phyloP scores from a whole-genome alignment of 1,139 yeast species.

The Hansenula sp. region DNA sequence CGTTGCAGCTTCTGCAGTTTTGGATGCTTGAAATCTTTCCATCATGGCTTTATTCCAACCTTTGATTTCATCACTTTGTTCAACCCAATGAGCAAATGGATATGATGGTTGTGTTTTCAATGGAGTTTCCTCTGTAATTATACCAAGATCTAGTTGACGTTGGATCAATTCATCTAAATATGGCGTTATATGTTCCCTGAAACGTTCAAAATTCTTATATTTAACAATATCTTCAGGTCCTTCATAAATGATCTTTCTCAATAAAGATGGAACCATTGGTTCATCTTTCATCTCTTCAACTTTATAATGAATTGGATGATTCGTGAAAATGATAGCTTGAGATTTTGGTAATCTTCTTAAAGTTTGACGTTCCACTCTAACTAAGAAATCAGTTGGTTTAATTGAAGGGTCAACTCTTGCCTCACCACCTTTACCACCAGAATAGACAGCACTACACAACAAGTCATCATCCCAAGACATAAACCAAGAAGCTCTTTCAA shows the following conservation, averaged over 20 bases:
- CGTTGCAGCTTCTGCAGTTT: conserved; percentile 14
- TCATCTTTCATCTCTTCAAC: conserved; percentile 78
- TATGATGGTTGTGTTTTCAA: conserved; percentile 57
- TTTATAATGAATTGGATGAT: conserved; percentile 68
- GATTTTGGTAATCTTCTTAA: conserved; percentile 60
- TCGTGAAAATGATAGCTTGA: conserved; percentile 62
- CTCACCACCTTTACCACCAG: conserved; percentile 32
- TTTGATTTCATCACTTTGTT: conserved; percentile 29
- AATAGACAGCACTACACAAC: conserved; percentile 51
- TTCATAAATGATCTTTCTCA: conserved; percentile 58
- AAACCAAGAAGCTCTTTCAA: conserved; percentile 77
- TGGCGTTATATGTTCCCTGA: conserved; percentile 55
- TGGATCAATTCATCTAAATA: conserved; percentile 54
- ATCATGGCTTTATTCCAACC: conserved; percentile 43
- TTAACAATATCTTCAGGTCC: conserved; percentile 63
- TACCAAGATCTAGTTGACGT: conserved; percentile 53
- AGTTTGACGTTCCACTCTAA: conserved; percentile 66
- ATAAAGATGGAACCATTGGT: conserved; percentile 64
- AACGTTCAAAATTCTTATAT: conserved; percentile 55
- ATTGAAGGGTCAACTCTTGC: conserved; percentile 28
- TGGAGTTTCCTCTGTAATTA: conserved; percentile 54
- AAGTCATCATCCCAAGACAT: conserved; percentile 70
- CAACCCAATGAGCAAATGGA: conserved; percentile 50
- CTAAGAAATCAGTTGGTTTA: conserved; percentile 41
- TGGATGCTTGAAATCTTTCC: conserved; percentile 15